Conservation (phyloP, 2,329 filamentous ascomycete genomes). For the Pestalotiopsis fici region DNA sequence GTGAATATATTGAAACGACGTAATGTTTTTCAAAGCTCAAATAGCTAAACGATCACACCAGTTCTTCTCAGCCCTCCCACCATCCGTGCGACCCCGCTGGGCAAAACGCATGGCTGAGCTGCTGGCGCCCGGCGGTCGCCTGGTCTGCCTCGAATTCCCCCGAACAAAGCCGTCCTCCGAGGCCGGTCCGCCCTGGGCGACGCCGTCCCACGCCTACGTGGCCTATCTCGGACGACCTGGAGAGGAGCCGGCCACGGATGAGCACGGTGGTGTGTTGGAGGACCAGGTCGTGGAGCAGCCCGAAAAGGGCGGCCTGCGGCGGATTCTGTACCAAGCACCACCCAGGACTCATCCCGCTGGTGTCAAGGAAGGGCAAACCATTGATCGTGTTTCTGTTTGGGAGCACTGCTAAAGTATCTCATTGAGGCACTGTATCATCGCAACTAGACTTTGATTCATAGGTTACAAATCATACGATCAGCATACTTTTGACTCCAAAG, state of each 20-base stretch:
- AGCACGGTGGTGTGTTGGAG: constrained; percentile 37
- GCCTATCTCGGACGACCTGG: constrained; percentile 73
- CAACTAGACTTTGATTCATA: neutral
- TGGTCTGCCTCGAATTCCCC: constrained; percentile 77
- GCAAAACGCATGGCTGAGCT: constrained; percentile 52
- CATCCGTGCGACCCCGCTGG: constrained; percentile 52
- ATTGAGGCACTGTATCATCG: neutral
- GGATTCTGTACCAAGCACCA: constrained; percentile 52
- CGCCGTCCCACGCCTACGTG: constrained; percentile 69
- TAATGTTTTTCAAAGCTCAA: neutral
- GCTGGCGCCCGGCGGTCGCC: constrained; percentile 47
- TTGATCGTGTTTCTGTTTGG: constrained; percentile 59
- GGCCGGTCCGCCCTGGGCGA: constrained; percentile 72
- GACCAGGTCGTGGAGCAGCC: constrained; percentile 32
- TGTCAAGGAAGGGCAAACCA: constrained; percentile 19
- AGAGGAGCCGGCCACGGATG: constrained; percentile 61
- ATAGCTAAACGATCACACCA: constrained; percentile 32
- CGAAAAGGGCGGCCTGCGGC: constrained; percentile 38
- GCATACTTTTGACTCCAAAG: neutral
- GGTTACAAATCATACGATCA: neutral
- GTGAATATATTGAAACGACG: neutral
- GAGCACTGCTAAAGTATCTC: constrained; percentile 22
- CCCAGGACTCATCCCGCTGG: constrained; percentile 49
- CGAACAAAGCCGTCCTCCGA: constrained; percentile 66
- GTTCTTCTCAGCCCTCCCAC: constrained; percentile 66